Conservation (phyloP, 352 stramenopile species). For the Phytophthora agathidicida region DNA sequence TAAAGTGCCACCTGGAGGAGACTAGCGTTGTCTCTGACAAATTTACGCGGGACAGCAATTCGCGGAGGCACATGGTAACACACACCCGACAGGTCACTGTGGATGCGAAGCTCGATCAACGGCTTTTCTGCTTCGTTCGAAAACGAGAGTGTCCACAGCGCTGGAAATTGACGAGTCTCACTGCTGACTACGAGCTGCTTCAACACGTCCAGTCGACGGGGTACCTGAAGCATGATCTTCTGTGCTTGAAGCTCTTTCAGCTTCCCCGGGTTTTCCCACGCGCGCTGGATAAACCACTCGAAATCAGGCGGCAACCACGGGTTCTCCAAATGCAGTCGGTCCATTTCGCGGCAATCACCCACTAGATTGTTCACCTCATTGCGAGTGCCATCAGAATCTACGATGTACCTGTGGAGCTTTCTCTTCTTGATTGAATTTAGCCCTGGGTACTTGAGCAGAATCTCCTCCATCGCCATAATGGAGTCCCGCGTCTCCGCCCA, state of each 20-base stretch:
- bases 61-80: slow-evolving; percentile 7
- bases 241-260: no score
- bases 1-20: slow-evolving; percentile 14
- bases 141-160: neutral
- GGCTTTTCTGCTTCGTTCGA: no score
- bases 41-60: neutral
- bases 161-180: slow-evolving; percentile 2
- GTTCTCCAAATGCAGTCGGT: neutral
- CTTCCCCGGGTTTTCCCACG: neutral
- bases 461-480: slow-evolving; percentile 17
- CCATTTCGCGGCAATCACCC: neutral
- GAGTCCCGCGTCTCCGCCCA: slow-evolving; percentile 23
- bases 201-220: neutral
- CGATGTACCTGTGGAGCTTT: neutral
- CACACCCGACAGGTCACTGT: slow-evolving; percentile 13
- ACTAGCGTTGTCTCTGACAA: neutral
- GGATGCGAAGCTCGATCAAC: neutral
- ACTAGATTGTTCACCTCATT: no score
- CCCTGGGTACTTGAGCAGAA: slow-evolving; percentile 4
- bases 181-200: neutral
- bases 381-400: neutral
- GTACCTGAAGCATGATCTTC: neutral
- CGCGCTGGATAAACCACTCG: neutral
- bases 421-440: neutral
- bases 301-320: no score